Evolutionary conservation across 1,139 yeast species (phyloP), one percentile per base, ranked within the genome.

Genomic region (Magnusiomyces paraingens): DNA sequence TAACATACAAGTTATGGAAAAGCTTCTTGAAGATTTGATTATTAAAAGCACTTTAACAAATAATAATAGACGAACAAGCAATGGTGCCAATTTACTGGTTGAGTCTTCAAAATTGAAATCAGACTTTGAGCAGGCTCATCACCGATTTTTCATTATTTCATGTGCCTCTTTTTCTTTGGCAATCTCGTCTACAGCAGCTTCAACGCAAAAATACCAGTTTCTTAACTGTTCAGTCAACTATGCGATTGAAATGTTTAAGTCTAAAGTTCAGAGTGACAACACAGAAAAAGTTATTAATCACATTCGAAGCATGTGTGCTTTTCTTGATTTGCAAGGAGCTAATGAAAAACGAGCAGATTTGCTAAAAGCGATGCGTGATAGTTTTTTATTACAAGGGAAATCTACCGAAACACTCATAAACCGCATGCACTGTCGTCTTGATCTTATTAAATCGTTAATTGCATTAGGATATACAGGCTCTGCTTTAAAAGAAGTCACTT

Each of bases 251-350:
- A 53, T 56, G 11, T 29, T 58, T 29, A 50, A 53, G 11, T 18
- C 29, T 3, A 21, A 39, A 1, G 21, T 21, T 10, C 39, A 46
- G 4, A 22, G 45, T 17, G 55, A 50, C 15, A 20, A 21, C 2
- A 32, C 47, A 22, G 54, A 45, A 21, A 29, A 47, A n/a, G n/a
- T 50, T 36, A 36, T 17, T 42, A 21, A 10, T 36, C 50, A 55
- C 21, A 36, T 56, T n/a, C 52, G 54, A n/a, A 50, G 51, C 40
- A 43, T 58, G n/a, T 36, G 47, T n/a, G 52, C 53, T 12, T 59
- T 55, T 49, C 47, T 60, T 20, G 58, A 59, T n/a, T 49, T 60
- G 8, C 61, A 59, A 43, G 62, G 63, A 8, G 58, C 59, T 10
- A 60, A 59, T 44, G 63, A 60, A 45, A 56, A 57, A 20, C 52